phyloP scores from a whole-genome alignment of 495 filamentous ascomycete genomes.

The Parmelia sp. region DNA sequence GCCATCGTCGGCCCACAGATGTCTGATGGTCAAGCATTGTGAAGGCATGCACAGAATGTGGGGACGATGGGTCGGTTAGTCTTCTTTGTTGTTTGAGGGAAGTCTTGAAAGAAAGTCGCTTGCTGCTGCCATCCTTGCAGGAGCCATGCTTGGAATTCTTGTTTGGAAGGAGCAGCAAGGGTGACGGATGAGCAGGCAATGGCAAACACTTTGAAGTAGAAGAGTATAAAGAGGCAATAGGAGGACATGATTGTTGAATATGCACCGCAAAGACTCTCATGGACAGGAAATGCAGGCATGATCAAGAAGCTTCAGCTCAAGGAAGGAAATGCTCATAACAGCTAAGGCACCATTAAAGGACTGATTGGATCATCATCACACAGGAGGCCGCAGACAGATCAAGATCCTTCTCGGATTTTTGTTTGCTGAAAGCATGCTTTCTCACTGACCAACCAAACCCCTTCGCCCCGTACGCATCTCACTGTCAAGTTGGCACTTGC shows the following conservation, averaged over 20 bases:
- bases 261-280: neutral
- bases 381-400: neutral
- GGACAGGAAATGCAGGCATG: neutral
- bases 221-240: neutral
- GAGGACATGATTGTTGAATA: neutral
- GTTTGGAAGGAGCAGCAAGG: neutral
- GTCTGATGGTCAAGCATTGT: neutral
- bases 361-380: neutral
- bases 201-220: neutral
- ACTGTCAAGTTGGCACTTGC: neutral
- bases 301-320: neutral
- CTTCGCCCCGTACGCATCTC: neutral
- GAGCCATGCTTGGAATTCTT: neutral
- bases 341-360: neutral
- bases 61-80: no score
- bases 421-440: neutral
- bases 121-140: no score
- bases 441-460: neutral
- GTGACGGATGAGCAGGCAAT: neutral
- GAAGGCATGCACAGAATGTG: neutral
- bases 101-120: no score
- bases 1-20: neutral
- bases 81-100: no score
- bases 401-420: neutral
- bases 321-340: neutral